A percentile compares a stretch with the other conserved stretches of the same genome.
Conservation (phyloP, 2,329 filamentous ascomycete species). For the Ascochyta lentis region DNA sequence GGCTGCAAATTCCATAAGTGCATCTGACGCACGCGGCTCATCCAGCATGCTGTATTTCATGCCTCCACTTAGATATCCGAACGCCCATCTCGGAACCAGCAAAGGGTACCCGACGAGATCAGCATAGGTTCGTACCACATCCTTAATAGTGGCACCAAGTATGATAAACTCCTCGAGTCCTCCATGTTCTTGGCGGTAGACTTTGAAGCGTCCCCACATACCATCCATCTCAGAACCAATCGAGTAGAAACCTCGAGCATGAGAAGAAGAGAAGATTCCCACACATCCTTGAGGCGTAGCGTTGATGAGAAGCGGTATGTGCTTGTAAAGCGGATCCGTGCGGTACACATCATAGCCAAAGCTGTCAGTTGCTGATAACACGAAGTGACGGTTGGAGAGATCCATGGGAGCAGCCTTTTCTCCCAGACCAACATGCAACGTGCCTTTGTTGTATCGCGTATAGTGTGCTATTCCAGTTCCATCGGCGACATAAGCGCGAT, state of each 20-base stretch:
- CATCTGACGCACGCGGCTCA: conserved; percentile 62
- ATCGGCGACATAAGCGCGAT: conserved; percentile 71
- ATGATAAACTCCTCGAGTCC: conserved; percentile 75
- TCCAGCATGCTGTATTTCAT: conserved; percentile 67
- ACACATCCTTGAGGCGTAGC: conserved; percentile 69
- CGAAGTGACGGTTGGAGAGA: conserved; percentile 69
- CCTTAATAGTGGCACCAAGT: conserved; percentile 69
- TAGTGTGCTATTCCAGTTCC: conserved; percentile 70
- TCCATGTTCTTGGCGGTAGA: conserved; percentile 74
- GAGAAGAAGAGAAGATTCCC: conserved; percentile 71
- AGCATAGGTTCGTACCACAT: conserved; percentile 71
- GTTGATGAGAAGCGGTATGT: conserved; percentile 75
- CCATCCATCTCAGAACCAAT: conserved; percentile 77
- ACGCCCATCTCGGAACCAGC: conserved; percentile 73
- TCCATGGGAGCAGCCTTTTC: conserved; percentile 79
- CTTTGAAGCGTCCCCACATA: conserved; percentile 77
- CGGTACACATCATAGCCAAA: conserved; percentile 76
- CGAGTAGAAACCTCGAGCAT: conserved; percentile 68
- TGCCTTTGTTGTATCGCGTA: conserved; percentile 65
- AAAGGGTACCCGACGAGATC: conserved; percentile 72
- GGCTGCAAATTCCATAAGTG: conserved; percentile 65
- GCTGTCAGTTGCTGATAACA: conserved; percentile 71
- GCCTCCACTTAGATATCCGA: conserved; percentile 75
- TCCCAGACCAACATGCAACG: conserved; percentile 72
- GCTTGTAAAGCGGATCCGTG: conserved; percentile 77